Evolutionary conservation across 148 eudicot genomes (phyloP).

Genomic region (Persicaria tinctoria): DNA sequence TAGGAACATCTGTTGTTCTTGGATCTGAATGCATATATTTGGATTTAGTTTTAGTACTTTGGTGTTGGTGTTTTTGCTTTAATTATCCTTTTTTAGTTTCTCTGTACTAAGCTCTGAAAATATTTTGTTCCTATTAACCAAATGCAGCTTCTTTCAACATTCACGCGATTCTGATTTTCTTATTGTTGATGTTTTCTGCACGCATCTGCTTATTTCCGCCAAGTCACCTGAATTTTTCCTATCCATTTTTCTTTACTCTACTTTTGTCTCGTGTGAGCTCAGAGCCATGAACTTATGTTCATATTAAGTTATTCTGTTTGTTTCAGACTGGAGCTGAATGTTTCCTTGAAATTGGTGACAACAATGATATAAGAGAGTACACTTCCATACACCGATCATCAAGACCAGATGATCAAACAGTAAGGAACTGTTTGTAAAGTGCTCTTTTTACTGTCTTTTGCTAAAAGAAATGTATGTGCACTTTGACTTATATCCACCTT

Average conservation of each 20-base stretch:
- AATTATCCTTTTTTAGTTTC: background rate
- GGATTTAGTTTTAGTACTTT: background rate
- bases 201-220: background rate
- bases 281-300: no score
- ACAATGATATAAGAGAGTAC: conserved; percentile 89
- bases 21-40: background rate
- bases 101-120: background rate
- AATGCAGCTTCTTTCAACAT: background rate
- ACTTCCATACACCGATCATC: conserved; percentile 91
- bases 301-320: background rate
- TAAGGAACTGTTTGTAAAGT: conserved; percentile 19
- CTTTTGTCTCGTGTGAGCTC: no score
- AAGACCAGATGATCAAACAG: conserved; percentile 64
- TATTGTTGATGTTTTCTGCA: background rate
- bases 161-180: background rate
- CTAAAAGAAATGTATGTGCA: background rate
- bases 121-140: background rate
- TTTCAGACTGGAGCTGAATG: conserved; percentile 75
- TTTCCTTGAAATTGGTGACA: conserved; percentile 79
- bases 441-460: background rate
- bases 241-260: background rate
- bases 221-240: background rate
- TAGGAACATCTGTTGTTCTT: background rate
- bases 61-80: background rate
- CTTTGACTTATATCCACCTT: background rate